These are phyloP conservation scores for Coprinopsis cinerea DNA, from an alignment of 768 basidiomycete species.

Conservation along the genomic window DNA sequence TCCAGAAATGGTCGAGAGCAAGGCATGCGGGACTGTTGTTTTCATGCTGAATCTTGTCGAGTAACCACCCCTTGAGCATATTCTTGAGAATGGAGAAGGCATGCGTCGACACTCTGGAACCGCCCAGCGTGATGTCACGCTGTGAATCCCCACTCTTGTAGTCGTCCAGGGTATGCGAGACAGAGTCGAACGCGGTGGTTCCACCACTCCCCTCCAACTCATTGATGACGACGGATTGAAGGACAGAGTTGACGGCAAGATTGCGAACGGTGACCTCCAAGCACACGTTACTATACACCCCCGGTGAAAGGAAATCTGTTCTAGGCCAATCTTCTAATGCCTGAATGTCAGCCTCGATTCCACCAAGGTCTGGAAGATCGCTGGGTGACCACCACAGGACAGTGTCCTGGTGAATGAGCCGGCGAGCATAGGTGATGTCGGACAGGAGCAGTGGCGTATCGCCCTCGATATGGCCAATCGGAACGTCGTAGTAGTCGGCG, in stretches of 20 bases:
- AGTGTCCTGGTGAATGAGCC: slow-evolving; percentile 81
- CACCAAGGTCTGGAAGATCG: slow-evolving; percentile 87
- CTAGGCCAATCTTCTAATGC: slow-evolving; percentile 72
- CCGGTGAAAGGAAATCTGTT: slow-evolving; percentile 79
- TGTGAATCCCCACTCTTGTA: slow-evolving; percentile 69
- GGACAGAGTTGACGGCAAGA: slow-evolving; percentile 87
- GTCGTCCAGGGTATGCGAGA: slow-evolving; percentile 85
- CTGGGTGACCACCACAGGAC: slow-evolving; percentile 96
- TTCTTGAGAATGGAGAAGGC: slow-evolving; percentile 80
- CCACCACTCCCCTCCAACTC: slow-evolving; percentile 96
- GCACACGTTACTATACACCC: slow-evolving; percentile 90
- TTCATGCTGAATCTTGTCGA: slow-evolving; percentile 73
- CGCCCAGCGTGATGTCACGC: slow-evolving; percentile 78
- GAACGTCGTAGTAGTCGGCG: slow-evolving; percentile 89
- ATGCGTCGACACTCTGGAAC: slow-evolving; percentile 81
- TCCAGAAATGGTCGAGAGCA: slow-evolving; percentile 92
- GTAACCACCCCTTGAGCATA: slow-evolving; percentile 88
- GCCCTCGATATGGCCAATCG: slow-evolving; percentile 86
- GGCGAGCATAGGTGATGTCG: slow-evolving; percentile 87
- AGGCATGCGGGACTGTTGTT: slow-evolving; percentile 61
- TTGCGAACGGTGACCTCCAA: slow-evolving; percentile 87
- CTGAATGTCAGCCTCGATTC: slow-evolving; percentile 80
- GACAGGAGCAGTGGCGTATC: slow-evolving; percentile 86
- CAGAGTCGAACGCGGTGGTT: slow-evolving; percentile 88
- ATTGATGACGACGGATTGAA: slow-evolving; percentile 93